Evolutionary conservation across 371 early-diverging fungal genomes (phyloP).

Genomic region (Mortierella sp.): DNA sequence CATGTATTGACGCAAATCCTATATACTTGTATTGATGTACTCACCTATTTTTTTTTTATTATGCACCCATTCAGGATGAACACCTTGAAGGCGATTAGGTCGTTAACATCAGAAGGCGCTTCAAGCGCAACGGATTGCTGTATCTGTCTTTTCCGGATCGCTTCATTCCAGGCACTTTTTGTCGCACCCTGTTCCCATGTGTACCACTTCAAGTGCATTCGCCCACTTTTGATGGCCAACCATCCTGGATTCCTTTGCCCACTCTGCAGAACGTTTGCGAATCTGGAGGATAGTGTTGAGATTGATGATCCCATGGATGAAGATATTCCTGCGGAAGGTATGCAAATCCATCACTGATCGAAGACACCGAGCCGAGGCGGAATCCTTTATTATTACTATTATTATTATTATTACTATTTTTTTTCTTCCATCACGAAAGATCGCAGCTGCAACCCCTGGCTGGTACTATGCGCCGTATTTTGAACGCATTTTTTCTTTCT

Average conservation of each 20-base stretch:
- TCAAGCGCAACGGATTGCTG: constrained; percentile 79
- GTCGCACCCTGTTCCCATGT: constrained; percentile 94
- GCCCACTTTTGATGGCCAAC: constrained; percentile 70
- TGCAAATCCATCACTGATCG: constrained; percentile 1
- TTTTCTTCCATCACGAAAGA: not conserved
- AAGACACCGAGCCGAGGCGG: no score
- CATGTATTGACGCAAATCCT: no score
- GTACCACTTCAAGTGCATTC: constrained; percentile 93
- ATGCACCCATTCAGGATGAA: constrained; percentile 11
- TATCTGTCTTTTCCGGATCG: constrained; percentile 88
- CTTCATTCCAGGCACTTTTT: constrained; percentile 90
- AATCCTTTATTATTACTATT: not conserved
- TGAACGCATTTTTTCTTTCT: not conserved
- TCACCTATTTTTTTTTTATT: no score
- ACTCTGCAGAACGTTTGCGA: constrained; percentile 90
- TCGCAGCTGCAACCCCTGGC: no score
- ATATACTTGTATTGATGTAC: no score
- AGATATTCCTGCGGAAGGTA: not conserved
- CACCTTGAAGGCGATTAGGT: constrained; percentile 21
- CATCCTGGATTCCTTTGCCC: constrained; percentile 89
- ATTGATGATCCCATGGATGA: constrained; percentile 59
- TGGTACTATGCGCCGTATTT: not conserved
- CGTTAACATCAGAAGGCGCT: constrained; percentile 17
- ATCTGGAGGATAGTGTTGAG: constrained; percentile 86
- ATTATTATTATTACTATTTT: not conserved